These are phyloP conservation scores for Yueomyces sinensis DNA, from an alignment of 805 yeast genomes.

Conservation along the genomic window DNA sequence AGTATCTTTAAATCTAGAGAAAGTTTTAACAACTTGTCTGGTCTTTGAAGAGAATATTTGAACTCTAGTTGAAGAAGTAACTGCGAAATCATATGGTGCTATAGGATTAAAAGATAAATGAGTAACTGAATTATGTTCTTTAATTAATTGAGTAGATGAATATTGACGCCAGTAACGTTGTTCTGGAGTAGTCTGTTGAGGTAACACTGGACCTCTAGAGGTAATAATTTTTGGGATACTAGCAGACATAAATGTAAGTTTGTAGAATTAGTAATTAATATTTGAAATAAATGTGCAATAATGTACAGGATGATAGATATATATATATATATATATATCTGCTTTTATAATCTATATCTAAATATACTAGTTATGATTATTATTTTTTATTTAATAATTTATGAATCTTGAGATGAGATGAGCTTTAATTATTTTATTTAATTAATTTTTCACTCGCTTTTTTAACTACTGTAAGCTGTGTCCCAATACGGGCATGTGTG, in stretches of 20 bases:
- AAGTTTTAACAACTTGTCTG: constrained; percentile 77
- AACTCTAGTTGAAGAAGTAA: constrained; percentile 80
- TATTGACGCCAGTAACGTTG: constrained; percentile 90
- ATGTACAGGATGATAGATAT: no score
- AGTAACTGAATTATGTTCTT: constrained; percentile 85
- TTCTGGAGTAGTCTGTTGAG: constrained; percentile 75
- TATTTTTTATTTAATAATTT: no score
- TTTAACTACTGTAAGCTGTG: no score
- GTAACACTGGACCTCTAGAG: constrained; percentile 60
- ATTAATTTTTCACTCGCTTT: no score
- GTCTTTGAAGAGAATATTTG: constrained; percentile 92
- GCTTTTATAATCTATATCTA: no score
- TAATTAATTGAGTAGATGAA: constrained; percentile 73
- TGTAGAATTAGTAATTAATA: neutral
- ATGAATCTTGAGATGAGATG: no score
- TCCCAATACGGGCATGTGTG: no score
- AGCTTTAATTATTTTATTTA: no score
- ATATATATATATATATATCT: no score
- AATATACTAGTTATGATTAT: no score
- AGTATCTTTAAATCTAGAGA: constrained; percentile 77
- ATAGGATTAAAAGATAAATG: constrained; percentile 81
- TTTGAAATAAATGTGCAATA: no score
- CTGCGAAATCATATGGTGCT: constrained; percentile 83
- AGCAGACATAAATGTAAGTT: constrained; percentile 47
- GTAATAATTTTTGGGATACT: constrained; percentile 50